phyloP scores from a whole-genome alignment of 1,284 basidiomycete genomes.

The Tilletia caries region DNA sequence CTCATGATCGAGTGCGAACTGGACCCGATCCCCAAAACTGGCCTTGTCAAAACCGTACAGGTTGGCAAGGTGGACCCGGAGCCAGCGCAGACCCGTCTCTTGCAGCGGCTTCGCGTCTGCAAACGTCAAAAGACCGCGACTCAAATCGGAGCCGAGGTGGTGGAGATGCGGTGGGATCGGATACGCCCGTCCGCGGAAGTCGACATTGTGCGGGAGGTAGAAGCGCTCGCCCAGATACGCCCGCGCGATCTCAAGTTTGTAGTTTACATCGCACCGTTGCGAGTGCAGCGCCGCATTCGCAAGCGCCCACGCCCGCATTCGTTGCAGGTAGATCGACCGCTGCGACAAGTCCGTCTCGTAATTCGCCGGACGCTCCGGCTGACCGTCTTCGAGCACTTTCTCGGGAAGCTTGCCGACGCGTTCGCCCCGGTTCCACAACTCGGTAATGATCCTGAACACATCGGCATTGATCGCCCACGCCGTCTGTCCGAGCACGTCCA shows the following conservation, averaged over 20 bases:
- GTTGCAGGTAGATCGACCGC: slow-evolving; percentile 64
- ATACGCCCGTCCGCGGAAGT: slow-evolving; percentile 96
- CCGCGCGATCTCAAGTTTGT: slow-evolving; percentile 93
- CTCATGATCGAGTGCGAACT: slow-evolving; percentile 71
- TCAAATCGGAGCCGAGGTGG: slow-evolving; percentile 93
- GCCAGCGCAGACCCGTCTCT: slow-evolving; percentile 72
- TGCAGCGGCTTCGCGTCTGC: slow-evolving; percentile 77
- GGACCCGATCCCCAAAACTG: slow-evolving; percentile 81
- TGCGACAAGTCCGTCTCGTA: slow-evolving; percentile 67
- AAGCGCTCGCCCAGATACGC: slow-evolving; percentile 81
- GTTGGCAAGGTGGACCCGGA: slow-evolving; percentile 91
- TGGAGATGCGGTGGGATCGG: slow-evolving; percentile 93
- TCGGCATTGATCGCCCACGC: slow-evolving; percentile 84
- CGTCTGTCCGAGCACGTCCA: slow-evolving; percentile 85
- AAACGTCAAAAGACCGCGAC: slow-evolving; percentile 82
- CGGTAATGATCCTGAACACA: slow-evolving; percentile 69
- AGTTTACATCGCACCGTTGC: slow-evolving; percentile 88
- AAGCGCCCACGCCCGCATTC: slow-evolving; percentile 62
- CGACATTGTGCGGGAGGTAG: slow-evolving; percentile 94
- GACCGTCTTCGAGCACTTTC: slow-evolving; percentile 29
- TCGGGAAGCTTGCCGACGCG: slow-evolving; percentile 56
- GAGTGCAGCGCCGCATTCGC: slow-evolving; percentile 62
- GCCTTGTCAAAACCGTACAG: slow-evolving; percentile 93
- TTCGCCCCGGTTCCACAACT: slow-evolving; percentile 72
- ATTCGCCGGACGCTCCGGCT: slow-evolving; percentile 66